Evolutionary conservation across 805 yeast species (phyloP).

Genomic region (Lachancea sp.): DNA sequence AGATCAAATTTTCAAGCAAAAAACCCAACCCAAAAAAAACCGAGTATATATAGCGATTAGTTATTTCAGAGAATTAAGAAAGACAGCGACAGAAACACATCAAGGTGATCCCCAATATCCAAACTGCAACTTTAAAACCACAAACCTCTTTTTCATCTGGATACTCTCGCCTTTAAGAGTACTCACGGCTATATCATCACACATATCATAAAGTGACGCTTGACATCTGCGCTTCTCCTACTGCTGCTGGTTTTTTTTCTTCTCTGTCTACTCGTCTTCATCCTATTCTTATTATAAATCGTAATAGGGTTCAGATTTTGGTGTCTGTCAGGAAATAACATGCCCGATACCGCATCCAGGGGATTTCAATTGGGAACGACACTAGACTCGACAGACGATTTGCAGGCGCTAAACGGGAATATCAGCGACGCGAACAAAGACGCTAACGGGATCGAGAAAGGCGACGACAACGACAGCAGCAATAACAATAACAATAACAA

Average conservation of each 20-base stretch:
- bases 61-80: neutral
- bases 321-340: neutral
- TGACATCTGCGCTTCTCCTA: neutral
- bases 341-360: conserved; percentile 5
- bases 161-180: neutral
- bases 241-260: neutral
- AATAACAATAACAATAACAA: neutral
- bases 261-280: too few species aligned
- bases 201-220: neutral
- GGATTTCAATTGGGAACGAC: conserved; percentile 3
- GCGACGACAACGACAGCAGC: neutral
- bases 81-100: neutral
- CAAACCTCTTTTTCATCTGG: neutral
- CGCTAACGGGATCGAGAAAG: neutral
- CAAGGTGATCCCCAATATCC: neutral
- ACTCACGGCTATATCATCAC: neutral
- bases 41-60: neutral
- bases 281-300: neutral
- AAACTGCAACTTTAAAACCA: neutral
- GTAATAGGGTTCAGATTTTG: neutral
- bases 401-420: neutral
- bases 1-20: neutral
- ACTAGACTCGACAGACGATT: neutral
- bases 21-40: neutral
- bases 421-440: neutral